Conservation (phyloP, 495 filamentous ascomycete genomes). For the Venustampulla echinocandica region DNA sequence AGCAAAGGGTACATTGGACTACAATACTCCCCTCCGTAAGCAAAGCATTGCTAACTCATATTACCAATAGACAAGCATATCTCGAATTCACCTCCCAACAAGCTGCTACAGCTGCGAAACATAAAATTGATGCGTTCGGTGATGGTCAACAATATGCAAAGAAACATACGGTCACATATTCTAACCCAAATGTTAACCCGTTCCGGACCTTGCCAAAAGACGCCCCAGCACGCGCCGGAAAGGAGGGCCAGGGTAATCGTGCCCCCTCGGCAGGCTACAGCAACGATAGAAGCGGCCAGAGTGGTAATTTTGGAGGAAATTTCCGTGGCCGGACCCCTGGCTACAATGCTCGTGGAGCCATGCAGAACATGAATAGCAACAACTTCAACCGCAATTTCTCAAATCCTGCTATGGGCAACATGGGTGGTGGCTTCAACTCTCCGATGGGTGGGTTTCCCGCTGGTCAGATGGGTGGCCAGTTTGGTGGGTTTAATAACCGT, state of each 20-base stretch:
- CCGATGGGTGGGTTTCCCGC: slow-evolving; percentile 56
- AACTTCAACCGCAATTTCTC: slow-evolving; percentile 28
- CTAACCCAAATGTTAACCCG: slow-evolving; percentile 69
- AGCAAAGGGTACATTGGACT: slow-evolving; percentile 75
- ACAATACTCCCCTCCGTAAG: background rate
- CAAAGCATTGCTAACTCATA: background rate
- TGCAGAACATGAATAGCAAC: slow-evolving; percentile 19
- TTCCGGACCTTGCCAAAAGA: slow-evolving; percentile 92
- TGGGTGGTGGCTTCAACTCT: slow-evolving; percentile 44
- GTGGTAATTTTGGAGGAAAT: slow-evolving; percentile 33
- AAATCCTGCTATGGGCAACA: slow-evolving; percentile 30
- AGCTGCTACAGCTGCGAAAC: slow-evolving; percentile 79
- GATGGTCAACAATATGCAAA: slow-evolving; percentile 48
- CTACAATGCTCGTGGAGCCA: slow-evolving; percentile 25
- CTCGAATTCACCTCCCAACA: slow-evolving; percentile 77
- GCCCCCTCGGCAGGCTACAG: slow-evolving; percentile 23
- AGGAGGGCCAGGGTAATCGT: slow-evolving; percentile 48
- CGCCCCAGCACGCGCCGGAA: slow-evolving; percentile 63
- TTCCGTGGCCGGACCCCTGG: slow-evolving; percentile 27
- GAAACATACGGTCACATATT: slow-evolving; percentile 65
- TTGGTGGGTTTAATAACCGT: slow-evolving; percentile 45
- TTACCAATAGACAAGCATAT: slow-evolving; percentile 69
- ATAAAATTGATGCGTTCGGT: slow-evolving; percentile 59
- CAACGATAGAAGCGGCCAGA: slow-evolving; percentile 32
- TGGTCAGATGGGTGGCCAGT: slow-evolving; percentile 38